Evolutionary conservation across 352 stramenopile genomes (phyloP).

Genomic region (Globisporangium irregulare): DNA sequence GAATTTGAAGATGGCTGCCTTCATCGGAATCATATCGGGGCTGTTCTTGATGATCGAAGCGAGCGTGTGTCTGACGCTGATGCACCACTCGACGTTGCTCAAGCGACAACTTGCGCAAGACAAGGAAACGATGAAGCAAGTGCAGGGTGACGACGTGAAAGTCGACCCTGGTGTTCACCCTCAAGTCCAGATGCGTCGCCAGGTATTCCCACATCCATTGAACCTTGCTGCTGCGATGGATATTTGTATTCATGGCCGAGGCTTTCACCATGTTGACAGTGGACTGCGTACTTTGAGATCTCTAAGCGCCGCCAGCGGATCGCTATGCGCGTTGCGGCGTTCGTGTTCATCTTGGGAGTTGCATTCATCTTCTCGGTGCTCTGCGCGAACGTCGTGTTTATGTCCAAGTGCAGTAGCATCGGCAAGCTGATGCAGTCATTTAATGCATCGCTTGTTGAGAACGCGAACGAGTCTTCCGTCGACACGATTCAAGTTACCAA

Average conservation of each 20-base stretch:
- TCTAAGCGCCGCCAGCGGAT: slow-evolving; percentile 67
- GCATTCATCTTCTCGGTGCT: slow-evolving; percentile 55
- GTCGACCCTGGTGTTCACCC: slow-evolving; percentile 1
- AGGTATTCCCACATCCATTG: slow-evolving; percentile 2
- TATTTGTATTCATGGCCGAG: too few species aligned
- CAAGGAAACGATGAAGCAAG: slow-evolving; percentile 40
- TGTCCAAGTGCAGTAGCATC: slow-evolving; percentile 67
- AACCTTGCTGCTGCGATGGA: not conserved
- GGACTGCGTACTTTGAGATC: slow-evolving; percentile 49
- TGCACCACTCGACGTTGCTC: slow-evolving; percentile 45
- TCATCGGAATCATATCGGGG: slow-evolving; percentile 49
- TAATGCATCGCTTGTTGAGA: slow-evolving; percentile 38
- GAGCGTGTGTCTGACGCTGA: slow-evolving; percentile 46
- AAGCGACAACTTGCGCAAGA: slow-evolving; percentile 61
- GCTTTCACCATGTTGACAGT: slow-evolving; percentile 23
- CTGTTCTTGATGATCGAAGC: slow-evolving; percentile 57
- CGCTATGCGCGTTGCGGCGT: slow-evolving; percentile 49
- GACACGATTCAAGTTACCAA: slow-evolving; percentile 32
- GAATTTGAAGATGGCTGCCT: slow-evolving; percentile 60
- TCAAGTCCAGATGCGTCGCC: slow-evolving; percentile 13
- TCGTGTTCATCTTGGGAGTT: slow-evolving; percentile 44
- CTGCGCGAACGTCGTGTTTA: slow-evolving; percentile 63
- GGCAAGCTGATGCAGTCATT: slow-evolving; percentile 42
- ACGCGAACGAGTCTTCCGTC: slow-evolving; percentile 8
- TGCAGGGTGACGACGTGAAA: slow-evolving; percentile 12